phyloP scores from a whole-genome alignment of 345 rosid species.

The Euphorbia pulcherrima region DNA sequence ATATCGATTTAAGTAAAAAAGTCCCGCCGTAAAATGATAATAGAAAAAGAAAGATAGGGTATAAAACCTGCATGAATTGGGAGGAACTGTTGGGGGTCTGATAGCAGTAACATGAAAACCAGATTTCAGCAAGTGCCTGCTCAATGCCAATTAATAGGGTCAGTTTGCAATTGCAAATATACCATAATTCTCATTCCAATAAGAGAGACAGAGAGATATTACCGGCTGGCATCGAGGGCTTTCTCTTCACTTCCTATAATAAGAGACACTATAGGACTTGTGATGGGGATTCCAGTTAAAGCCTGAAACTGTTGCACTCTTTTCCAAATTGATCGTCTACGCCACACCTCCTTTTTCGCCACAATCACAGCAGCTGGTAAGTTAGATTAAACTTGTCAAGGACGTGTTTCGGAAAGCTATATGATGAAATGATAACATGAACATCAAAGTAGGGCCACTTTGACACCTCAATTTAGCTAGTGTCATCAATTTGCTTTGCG shows the following conservation, averaged over 20 bases:
- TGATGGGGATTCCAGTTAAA: conserved; percentile 65
- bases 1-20: neutral
- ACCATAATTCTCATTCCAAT: neutral
- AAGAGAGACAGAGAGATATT: conserved; percentile 18
- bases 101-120: conserved; percentile 95
- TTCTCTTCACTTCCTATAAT: conserved; percentile 81
- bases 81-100: conserved; percentile 95
- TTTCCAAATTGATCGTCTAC: conserved; percentile 79
- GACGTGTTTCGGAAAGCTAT: neutral
- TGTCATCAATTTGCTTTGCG: neutral
- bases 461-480: neutral
- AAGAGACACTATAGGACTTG: conserved; percentile 81
- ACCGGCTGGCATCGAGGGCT: conserved; percentile 84
- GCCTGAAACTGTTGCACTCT: conserved; percentile 63
- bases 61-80: conserved; percentile 85
- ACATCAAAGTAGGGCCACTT: neutral
- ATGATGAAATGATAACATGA: neutral
- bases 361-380: conserved; percentile 74
- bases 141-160: conserved; percentile 15
- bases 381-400: conserved; percentile 22
- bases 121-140: conserved; percentile 63
- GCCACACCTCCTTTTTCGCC: conserved; percentile 80
- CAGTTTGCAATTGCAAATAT: conserved; percentile 3
- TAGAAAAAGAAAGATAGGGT: neutral
- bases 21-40: no score